A percentile compares a stretch with the other conserved stretches of the same genome.
Conservation (phyloP, 495 filamentous ascomycete genomes). For the Corynascus novoguineensis region DNA sequence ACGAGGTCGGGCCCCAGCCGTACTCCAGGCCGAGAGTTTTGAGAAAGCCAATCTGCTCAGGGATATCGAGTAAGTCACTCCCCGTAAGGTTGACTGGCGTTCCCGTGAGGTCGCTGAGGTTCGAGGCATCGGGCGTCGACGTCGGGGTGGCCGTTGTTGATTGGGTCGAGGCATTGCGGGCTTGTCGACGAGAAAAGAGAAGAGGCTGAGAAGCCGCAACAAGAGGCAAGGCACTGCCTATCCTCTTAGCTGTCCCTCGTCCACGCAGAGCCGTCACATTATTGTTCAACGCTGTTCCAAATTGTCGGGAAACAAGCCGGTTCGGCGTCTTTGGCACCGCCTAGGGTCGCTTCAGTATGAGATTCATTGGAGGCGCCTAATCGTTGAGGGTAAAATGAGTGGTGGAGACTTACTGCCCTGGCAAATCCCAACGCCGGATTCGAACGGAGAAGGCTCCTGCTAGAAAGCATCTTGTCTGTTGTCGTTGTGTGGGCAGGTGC, state of each 20-base stretch:
- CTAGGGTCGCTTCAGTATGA: conserved; percentile 6
- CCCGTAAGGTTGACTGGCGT: conserved; percentile 34
- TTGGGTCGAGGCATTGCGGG: conserved; percentile 34
- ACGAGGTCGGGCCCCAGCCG: conserved; percentile 66
- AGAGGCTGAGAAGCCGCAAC: conserved; percentile 15
- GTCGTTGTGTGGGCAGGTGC: conserved; percentile 5
- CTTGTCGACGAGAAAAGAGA: conserved; percentile 17
- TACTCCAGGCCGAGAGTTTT: conserved; percentile 78
- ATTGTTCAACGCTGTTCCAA: conserved; percentile 28
- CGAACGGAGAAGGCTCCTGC: conserved; percentile 46
- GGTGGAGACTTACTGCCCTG: conserved; percentile 23
- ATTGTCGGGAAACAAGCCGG: conserved; percentile 21
- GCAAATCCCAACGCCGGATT: conserved; percentile 38
- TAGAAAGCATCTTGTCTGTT: conserved; percentile 45
- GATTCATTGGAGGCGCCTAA: neutral
- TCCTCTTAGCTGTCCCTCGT: conserved; percentile 14
- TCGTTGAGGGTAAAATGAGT: neutral
- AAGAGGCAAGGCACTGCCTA: conserved; percentile 18
- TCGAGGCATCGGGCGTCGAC: conserved; percentile 7
- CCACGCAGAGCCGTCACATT: neutral
- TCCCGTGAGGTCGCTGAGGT: conserved; percentile 13
- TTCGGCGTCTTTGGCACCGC: conserved; percentile 14
- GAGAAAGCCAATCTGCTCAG: conserved; percentile 76
- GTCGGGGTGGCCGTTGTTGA: conserved; percentile 10
- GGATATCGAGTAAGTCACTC: conserved; percentile 46